These are phyloP conservation scores for Zopfochytrium polystomum DNA, from an alignment of 371 early-diverging fungal species.

Conservation along the genomic window DNA sequence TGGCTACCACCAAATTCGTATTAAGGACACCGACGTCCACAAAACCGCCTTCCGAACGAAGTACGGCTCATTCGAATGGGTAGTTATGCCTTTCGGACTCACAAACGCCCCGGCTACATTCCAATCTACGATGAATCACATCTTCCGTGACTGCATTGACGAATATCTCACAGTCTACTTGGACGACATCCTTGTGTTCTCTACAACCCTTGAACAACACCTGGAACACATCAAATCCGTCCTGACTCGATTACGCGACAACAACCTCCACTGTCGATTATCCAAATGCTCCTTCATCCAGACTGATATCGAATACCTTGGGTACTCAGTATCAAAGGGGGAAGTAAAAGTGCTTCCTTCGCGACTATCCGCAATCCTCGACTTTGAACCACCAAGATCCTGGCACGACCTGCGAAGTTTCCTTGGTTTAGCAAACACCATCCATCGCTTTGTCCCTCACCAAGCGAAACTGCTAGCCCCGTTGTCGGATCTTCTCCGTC, in stretches of 20 bases:
- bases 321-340: conserved; percentile 27
- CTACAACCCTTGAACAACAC: conserved; percentile 35
- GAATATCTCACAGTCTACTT: not conserved
- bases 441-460: conserved; percentile 2
- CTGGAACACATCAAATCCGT: conserved; percentile 18
- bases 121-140: conserved; percentile 42
- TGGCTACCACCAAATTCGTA: conserved; percentile 21
- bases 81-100: not conserved
- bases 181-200: conserved; percentile 39
- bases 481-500: conserved; percentile 10
- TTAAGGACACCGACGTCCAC: too few relatives aligned
- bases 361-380: conserved; percentile 4
- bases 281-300: not conserved
- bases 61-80: conserved; percentile 44
- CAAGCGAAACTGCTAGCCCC: conserved; percentile 5
- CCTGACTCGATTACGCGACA: conserved; percentile 32
- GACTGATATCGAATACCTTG: conserved; percentile 45
- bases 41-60: conserved; percentile 37
- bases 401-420: conserved; percentile 10
- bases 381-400: conserved; percentile 11
- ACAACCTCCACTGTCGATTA: too few relatives aligned
- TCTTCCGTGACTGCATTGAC: conserved; percentile 29
- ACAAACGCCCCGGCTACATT: conserved; percentile 40
- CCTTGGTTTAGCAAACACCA: conserved; percentile 19
- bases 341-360: not conserved